These are phyloP conservation scores for Cicer pinnatifidum DNA, from an alignment of 306 rosid genomes.

Conservation along the genomic window DNA sequence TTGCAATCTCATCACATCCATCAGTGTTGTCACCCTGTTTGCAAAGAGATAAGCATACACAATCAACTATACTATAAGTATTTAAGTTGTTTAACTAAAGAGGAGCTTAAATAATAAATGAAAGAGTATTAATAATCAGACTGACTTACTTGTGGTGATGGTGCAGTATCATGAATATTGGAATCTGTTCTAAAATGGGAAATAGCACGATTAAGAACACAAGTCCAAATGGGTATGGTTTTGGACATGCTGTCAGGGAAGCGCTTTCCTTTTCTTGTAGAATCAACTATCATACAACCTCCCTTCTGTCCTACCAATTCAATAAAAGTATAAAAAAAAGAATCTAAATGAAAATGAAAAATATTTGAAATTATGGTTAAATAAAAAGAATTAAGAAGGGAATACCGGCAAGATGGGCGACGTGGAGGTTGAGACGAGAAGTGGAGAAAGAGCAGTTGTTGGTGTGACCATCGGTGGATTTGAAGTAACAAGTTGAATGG, in stretches of 20 bases:
- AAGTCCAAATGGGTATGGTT: constrained; percentile 92
- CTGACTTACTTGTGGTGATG: not conserved
- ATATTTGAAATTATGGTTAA: too few relatives aligned
- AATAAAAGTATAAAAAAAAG: not conserved
- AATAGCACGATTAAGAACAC: constrained; percentile 82
- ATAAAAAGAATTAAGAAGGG: too few relatives aligned
- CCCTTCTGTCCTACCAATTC: constrained; percentile 77
- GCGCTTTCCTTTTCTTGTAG: constrained; percentile 86
- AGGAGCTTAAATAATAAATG: too few relatives aligned
- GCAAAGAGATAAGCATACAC: not conserved
- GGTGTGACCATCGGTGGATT: constrained; percentile 95
- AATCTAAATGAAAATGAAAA: too few relatives aligned
- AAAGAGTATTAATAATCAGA: not conserved
- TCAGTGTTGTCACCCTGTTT: constrained; percentile 54
- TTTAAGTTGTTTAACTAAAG: too few relatives aligned
- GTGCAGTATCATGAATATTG: constrained; percentile 23
- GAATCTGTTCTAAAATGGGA: constrained; percentile 43
- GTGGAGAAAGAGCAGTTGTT: constrained; percentile 85
- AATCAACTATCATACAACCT: constrained; percentile 87
- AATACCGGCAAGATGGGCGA: constrained; percentile 76
- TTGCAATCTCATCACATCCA: constrained; percentile 32
- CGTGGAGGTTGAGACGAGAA: constrained; percentile 87
- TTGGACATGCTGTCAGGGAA: constrained; percentile 98
- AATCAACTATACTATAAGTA: not conserved
- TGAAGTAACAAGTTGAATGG: constrained; percentile 84